phyloP scores from a whole-genome alignment of 164 flowering plant species.

The Macadamia integrifolia region DNA sequence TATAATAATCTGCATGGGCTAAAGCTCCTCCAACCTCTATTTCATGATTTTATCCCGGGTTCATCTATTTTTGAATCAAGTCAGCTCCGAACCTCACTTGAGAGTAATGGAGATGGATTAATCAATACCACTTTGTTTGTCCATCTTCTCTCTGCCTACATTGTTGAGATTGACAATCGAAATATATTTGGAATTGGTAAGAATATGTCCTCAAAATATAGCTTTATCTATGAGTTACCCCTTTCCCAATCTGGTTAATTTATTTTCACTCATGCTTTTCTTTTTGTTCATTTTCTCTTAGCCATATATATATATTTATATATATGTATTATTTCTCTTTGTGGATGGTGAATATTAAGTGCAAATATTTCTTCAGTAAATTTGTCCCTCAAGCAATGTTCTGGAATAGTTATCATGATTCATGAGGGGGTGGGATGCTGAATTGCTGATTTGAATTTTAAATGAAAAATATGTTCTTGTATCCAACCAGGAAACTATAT shows the following conservation, averaged over 20 bases:
- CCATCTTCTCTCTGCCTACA: slow-evolving; percentile 73
- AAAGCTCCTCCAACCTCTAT: slow-evolving; percentile 82
- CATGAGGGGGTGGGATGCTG: too few species aligned
- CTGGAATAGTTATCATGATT: too few species aligned
- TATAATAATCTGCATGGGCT: slow-evolving; percentile 61
- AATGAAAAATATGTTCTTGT: too few species aligned
- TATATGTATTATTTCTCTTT: neutral
- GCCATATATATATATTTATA: neutral
- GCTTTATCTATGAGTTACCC: neutral
- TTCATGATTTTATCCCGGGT: slow-evolving; percentile 86
- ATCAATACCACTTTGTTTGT: slow-evolving; percentile 69
- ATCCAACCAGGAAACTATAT: too few species aligned
- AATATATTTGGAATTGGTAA: slow-evolving; percentile 78
- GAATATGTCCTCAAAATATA: slow-evolving; percentile 6
- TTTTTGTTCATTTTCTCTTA: neutral
- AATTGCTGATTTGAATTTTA: too few species aligned
- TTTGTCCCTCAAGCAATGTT: too few species aligned
- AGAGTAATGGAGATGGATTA: slow-evolving; percentile 58
- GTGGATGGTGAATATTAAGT: neutral
- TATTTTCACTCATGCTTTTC: neutral
- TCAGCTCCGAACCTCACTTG: slow-evolving; percentile 69
- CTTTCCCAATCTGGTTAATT: neutral
- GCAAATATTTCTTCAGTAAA: neutral
- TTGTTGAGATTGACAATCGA: slow-evolving; percentile 65
- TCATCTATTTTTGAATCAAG: slow-evolving; percentile 41